A percentile compares a stretch with the other conserved stretches of the same genome.
Conservation (phyloP, 2,329 filamentous ascomycete species). For the Aspergillus fumigatus region DNA sequence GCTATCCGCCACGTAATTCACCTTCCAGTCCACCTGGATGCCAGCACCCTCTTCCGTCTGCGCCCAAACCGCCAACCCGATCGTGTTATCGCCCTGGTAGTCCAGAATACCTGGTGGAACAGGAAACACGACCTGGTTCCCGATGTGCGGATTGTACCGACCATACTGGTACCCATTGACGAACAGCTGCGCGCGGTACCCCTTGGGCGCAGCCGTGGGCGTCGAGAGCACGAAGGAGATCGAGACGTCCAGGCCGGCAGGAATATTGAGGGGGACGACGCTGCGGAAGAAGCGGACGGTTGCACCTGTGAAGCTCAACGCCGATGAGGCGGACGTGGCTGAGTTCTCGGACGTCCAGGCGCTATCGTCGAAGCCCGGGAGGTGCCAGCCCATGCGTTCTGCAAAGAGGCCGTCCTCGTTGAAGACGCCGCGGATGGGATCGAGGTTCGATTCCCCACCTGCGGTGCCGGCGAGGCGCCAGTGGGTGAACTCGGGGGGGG, state of each 20-base stretch:
- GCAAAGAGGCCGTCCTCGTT: conserved; percentile 57
- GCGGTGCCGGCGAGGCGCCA: conserved; percentile 59
- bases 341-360: conserved; percentile 34
- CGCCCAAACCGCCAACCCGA: conserved; percentile 57
- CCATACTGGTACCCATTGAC: conserved; percentile 65
- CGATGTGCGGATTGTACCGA: conserved; percentile 56
- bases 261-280: conserved; percentile 48
- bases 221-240: conserved; percentile 53
- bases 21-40: conserved; percentile 47
- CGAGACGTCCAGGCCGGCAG: conserved; percentile 51
- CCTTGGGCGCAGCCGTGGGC: conserved; percentile 31
- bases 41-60: conserved; percentile 51
- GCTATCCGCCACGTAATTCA: conserved; percentile 52
- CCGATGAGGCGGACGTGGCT: conserved; percentile 19
- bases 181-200: conserved; percentile 53
- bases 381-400: conserved; percentile 56
- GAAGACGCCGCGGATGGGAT: conserved; percentile 52
- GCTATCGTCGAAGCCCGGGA: conserved; percentile 52
- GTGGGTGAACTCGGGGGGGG: conserved; percentile 45
- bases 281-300: conserved; percentile 56
- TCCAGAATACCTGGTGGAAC: conserved; percentile 57
- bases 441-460: conserved; percentile 49
- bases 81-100: conserved; percentile 55
- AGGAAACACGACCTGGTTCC: conserved; percentile 57
- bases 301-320: conserved; percentile 43